A percentile compares a stretch with the other conserved stretches of the same genome.
phyloP scores from a whole-genome alignment of 2,329 filamentous ascomycete genomes.

The Ophiognomonia clavigignenti-juglandacearum region DNA sequence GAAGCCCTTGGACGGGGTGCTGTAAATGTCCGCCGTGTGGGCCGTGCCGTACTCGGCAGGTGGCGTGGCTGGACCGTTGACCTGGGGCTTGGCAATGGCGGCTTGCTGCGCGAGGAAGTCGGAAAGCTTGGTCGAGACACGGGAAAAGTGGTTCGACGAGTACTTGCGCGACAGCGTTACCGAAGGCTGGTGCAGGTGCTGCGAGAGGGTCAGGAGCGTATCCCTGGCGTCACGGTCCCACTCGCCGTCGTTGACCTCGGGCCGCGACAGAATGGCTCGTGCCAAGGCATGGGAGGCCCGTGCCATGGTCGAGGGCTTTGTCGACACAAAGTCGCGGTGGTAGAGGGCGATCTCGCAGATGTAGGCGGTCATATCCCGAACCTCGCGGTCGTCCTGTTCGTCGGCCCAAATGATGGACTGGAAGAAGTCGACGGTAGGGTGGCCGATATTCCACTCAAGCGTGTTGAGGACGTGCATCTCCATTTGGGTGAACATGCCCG shows the following conservation, averaged over 20 bases:
- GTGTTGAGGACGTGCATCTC: slow-evolving; percentile 99
- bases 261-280: slow-evolving; percentile 75
- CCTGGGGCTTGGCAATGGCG: slow-evolving; percentile 44
- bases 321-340: slow-evolving; percentile 94
- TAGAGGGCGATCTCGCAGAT: slow-evolving; percentile 93
- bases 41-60: slow-evolving; percentile 45
- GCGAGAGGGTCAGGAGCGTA: slow-evolving; percentile 56
- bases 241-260: slow-evolving; percentile 69
- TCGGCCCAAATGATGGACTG: slow-evolving; percentile 82
- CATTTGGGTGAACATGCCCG: slow-evolving; percentile 99
- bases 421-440: slow-evolving; percentile 94
- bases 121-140: slow-evolving; percentile 50
- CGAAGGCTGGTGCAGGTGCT: slow-evolving; percentile 55
- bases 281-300: slow-evolving; percentile 81
- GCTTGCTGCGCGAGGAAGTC: slow-evolving; percentile 58
- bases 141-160: slow-evolving; percentile 46
- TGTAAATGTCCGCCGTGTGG: slow-evolving; percentile 60
- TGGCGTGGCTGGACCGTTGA: slow-evolving; percentile 52
- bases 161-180: slow-evolving; percentile 56
- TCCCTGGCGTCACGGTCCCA: slow-evolving; percentile 71
- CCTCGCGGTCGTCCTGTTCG: slow-evolving; percentile 72
- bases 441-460: slow-evolving; percentile 90
- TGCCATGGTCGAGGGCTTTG: slow-evolving; percentile 85
- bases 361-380: slow-evolving; percentile 92
- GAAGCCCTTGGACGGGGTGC: slow-evolving; percentile 74